These are phyloP conservation scores for Termitomyces sp. DNA, from an alignment of 768 basidiomycete species.

Conservation along the genomic window DNA sequence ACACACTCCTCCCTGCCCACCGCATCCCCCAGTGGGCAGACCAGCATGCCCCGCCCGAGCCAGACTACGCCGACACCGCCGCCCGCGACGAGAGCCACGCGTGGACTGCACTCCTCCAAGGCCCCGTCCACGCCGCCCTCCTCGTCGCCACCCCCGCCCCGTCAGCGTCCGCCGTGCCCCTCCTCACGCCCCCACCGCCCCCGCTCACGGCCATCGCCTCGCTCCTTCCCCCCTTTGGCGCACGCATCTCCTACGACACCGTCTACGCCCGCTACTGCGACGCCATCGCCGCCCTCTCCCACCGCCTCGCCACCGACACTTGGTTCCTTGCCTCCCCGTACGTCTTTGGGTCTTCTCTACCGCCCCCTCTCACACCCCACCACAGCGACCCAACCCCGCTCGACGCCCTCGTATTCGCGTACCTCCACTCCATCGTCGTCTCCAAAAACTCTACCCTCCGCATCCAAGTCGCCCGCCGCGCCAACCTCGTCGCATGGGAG, in stretches of 20 bases:
- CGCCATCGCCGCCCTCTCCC: conserved; percentile 68
- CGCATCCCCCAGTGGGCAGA: conserved; percentile 72
- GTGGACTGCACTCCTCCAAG: conserved; percentile 78
- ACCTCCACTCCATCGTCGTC: conserved; percentile 63
- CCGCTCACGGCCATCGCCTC: conserved; percentile 68
- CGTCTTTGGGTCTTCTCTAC: conserved; percentile 2
- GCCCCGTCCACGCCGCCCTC: conserved; percentile 70
- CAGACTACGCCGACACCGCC: conserved; percentile 48
- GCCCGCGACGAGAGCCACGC: conserved; percentile 73
- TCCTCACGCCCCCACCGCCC: conserved; percentile 61
- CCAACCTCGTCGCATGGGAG: conserved; percentile 82
- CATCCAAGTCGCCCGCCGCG: conserved; percentile 62
- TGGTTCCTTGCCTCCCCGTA: conserved; percentile 82
- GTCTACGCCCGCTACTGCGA: conserved; percentile 61
- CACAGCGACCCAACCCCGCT: conserved; percentile 69
- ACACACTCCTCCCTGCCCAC: conserved; percentile 56
- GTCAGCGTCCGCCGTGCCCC: conserved; percentile 23
- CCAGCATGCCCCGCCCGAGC: conserved; percentile 21
- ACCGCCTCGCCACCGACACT: conserved; percentile 67
- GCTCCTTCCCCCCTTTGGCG: conserved; percentile 54
- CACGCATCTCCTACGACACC: conserved; percentile 43
- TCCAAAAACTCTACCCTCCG: conserved; percentile 36
- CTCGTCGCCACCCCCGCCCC: conserved; percentile 49
- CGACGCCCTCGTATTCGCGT: conserved; percentile 80
- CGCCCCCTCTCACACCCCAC: background rate